Evolutionary conservation across 2,329 filamentous ascomycete genomes (phyloP), one percentile per base, ranked within the genome.

Genomic region (Fusarium sambucinum): DNA sequence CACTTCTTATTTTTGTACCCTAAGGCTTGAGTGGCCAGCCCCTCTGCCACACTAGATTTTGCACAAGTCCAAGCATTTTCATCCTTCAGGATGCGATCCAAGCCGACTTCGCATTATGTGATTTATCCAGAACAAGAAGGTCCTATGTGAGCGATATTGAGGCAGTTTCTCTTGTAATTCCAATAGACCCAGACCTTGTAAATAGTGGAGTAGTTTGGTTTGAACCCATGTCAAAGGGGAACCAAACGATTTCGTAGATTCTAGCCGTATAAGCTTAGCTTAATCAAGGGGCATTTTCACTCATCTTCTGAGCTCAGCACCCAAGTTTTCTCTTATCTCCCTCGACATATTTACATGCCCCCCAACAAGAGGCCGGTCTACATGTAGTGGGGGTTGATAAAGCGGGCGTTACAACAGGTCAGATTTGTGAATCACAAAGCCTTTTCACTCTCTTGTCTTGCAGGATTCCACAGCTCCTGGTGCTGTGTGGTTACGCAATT

Each of bases 141-240:
- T 42, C 19, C 23, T 17, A 13, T 19, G 17, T 51, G 56, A 59
- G 57, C 17, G 55, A 27, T 23, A 59, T 51, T 59, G 57, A 37
- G 57, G 27, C 17, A 14, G 55, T 59, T 59, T 59, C 35, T 25
- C 5, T 16, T 35, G 16, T 4, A 16, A 16, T 19, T 50, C 12
- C 38, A 7, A 6, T 7, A 25, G 23, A 11, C 17, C 16, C 13
- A n/a, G 30, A 33, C 45, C 14, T 23, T 33, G 27, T 38, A 11
- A 27, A 50, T 50, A 37, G 47, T 50, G 47, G 47, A 40, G 47
- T 38, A 50, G 8, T 11, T 7, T 27, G 1, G 21, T 10, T 16
- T 23, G 6, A 37, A 37, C 46, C 32, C 46, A 16, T 50, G 46
- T 17, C 6, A n/a, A 25, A 35, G 16, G 9, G 9, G n/a, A 16